Percentiles rank a stretch among this genome's conserved stretches.
These are phyloP conservation scores for Cordia subcordata DNA, from an alignment of 257 asterid genomes.

Conservation along the genomic window DNA sequence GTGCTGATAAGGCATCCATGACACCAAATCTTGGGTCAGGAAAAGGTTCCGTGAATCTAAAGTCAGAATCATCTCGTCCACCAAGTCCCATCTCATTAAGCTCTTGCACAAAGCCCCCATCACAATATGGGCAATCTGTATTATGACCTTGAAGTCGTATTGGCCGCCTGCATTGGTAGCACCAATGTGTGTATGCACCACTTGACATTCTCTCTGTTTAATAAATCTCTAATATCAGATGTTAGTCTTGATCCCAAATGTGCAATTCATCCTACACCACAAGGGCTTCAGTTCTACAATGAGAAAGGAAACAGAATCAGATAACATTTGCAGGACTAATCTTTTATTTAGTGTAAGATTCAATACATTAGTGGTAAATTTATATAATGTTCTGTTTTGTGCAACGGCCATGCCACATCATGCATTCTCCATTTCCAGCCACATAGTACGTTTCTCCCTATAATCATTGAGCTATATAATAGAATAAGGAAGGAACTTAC, in stretches of 20 bases:
- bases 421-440: no score
- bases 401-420: no score
- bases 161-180: conserved; percentile 75
- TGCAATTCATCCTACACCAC: conserved; percentile 3
- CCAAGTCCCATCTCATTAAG: conserved; percentile 42
- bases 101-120: conserved; percentile 83
- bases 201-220: conserved; percentile 22
- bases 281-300: background rate
- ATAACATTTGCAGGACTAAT: no score
- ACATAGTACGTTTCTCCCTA: no score
- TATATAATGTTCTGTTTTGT: no score
- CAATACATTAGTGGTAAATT: no score
- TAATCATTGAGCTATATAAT: no score
- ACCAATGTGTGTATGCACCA: conserved; percentile 67
- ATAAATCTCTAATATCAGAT: background rate
- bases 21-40: conserved; percentile 38
- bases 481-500: no score
- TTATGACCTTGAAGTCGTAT: conserved; percentile 40
- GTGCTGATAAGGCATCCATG: conserved; percentile 67
- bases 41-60: conserved; percentile 28
- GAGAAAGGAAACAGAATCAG: no score
- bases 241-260: conserved; percentile 6
- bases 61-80: conserved; percentile 26
- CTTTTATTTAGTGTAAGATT: no score
- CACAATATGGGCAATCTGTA: conserved; percentile 59